Percentiles rank a stretch among this genome's conserved stretches.
Evolutionary conservation across 2,329 filamentous ascomycete genomes (phyloP).

Genomic region (Claviceps sp.): DNA sequence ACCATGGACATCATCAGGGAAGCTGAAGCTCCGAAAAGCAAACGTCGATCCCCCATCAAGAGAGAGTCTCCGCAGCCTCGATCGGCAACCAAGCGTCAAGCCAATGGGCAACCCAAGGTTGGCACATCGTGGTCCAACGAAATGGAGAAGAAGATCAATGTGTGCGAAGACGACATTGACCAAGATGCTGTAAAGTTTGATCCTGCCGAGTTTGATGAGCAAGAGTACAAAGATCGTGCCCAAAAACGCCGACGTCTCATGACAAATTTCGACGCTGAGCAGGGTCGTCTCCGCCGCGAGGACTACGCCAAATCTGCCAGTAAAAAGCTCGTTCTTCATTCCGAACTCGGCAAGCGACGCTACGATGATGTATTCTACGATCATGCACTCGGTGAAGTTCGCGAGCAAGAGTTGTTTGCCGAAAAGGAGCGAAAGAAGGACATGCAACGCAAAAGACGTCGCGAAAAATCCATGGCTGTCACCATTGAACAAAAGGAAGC

Average conservation of each 20-base stretch:
- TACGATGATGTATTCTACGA: constrained; percentile 68
- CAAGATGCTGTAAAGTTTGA: constrained; percentile 32
- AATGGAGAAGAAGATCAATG: constrained; percentile 28
- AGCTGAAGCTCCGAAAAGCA: constrained; percentile 33
- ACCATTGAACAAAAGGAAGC: constrained; percentile 84
- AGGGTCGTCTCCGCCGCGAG: constrained; percentile 46
- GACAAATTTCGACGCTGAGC: constrained; percentile 46
- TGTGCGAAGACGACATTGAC: constrained; percentile 28
- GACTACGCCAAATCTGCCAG: constrained; percentile 47
- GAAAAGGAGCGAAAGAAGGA: constrained; percentile 99
- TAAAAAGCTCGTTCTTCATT: constrained; percentile 54
- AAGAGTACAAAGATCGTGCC: constrained; percentile 38
- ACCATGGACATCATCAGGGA: constrained; percentile 39
- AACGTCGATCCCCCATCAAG: constrained; percentile 38
- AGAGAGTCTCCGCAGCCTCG: constrained; percentile 34
- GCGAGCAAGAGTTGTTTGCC: constrained; percentile 77
- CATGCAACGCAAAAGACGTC: constrained; percentile 92
- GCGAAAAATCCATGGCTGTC: constrained; percentile 90
- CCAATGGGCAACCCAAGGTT: constrained; percentile 51
- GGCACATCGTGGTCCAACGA: constrained; percentile 43
- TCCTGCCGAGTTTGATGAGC: constrained; percentile 27
- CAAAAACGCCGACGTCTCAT: constrained; percentile 59
- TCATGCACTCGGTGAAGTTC: constrained; percentile 72
- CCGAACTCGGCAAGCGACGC: constrained; percentile 57
- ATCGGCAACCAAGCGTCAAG: constrained; percentile 42